Evolutionary conservation across 139 green algal species (phyloP), one percentile per base, ranked within the genome.

Genomic region (Volvox reticuliferus): DNA sequence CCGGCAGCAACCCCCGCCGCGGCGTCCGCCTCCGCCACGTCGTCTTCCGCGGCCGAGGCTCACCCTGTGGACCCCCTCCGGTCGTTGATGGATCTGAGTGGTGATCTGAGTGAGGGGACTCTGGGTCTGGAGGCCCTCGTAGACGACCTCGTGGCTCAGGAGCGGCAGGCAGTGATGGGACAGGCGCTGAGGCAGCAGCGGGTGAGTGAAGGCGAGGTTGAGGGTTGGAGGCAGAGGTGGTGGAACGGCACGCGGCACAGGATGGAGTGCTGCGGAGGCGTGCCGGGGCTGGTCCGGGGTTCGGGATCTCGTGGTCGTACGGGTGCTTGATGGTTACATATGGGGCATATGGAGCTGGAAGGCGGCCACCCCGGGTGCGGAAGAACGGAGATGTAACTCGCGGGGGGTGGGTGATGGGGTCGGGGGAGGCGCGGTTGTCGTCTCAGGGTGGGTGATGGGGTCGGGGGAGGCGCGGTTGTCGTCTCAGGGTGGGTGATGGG

Each of bases 71-170:
- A 79, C 82, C 82, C 82, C 19, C 82, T 87, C 30, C 30, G 30
- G 2, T 33, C 30, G 30, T 63, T 88, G 65, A 16, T 79, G 65
- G 82, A 68, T 18, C 33, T 79, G 33, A 37, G 35, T 30, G 80
- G 80, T 9, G 80, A 62, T n/a, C 35, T 20, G 55, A 65, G 55
- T 30, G 82, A 55, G 30, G 82, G n/a, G 18, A 63, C n/a, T 21
- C 30, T 77, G 82, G 82, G 82, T 18, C 82, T 88, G 32, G 82
- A 88, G 82, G 82, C 33, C 33, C 65, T 88, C 30, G 82, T 88
- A 63, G 82, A 88, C 13, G 36, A 33, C 24, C 65, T 88, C 65
- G 82, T 22, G 82, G 82, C 82, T 13, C 19, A 67, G 82, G 35
- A 28, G 28, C 13, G 73, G 65, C 24, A 37, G 65, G 35, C 28